Evolutionary conservation across 495 filamentous ascomycete species (phyloP), one percentile per base, ranked within the genome.

Genomic region (Immersiella caudata): DNA sequence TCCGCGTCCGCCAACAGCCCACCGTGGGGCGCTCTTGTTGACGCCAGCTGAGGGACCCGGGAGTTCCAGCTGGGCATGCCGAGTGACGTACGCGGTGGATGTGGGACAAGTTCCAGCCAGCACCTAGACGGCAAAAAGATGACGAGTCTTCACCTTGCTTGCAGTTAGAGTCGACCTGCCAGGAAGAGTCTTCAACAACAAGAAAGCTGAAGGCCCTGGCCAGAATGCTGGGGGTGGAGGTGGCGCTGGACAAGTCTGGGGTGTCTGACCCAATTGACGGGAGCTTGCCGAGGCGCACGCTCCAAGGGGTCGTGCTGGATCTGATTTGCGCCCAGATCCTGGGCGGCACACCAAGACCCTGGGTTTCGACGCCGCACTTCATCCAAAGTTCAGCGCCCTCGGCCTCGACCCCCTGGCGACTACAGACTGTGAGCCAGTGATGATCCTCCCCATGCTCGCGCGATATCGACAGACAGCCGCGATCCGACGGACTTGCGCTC

Each of bases 261-360:
- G 46, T 54, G 62, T 64, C 33, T 65, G 63, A 58, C 29, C 63
- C 63, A 65, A 58, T 65, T 25, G 67, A 69, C 67, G 63, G 63
- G 67, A 36, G 62, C 67, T 56, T 69, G 67, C 67, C 67, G 67
- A 64, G n/a, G 60, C 18, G 54, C 52, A 57, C 52, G 40, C 66
- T 29, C 59, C 56, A 46, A 21, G 51, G 52, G 58, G 21, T 62
- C 49, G 51, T 65, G 62, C 69, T 66, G 65, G 64, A 71, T 73
- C 69, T 71, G 71, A 73, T 69, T 71, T 67, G 69, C 58, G 57
- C 62, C 68, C 66, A 73, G 66, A 66, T 73, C 62, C 71, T 54
- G 49, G 61, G 61, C 26, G 21, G 22, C 58, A 67, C 35, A 55
- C 66, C 70, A 59, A 52, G 64, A 60, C 46, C 70, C 67, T 67